Conservation (phyloP, 1,284 basidiomycete genomes). For the Ganoderma sp. region DNA sequence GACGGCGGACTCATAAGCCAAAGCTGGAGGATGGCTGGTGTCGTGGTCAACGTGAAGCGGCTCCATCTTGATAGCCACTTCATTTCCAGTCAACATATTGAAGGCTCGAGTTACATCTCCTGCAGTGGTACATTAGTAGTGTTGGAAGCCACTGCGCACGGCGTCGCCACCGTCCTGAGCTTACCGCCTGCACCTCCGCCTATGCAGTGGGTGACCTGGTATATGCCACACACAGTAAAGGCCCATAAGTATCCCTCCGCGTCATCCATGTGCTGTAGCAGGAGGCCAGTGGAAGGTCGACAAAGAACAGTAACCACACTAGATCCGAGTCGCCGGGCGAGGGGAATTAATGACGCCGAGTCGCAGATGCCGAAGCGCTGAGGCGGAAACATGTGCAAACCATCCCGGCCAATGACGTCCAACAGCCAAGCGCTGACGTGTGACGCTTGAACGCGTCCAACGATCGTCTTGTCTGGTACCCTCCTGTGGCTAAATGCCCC, state of each 20-base stretch:
- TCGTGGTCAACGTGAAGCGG: not conserved
- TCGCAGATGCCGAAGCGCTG: no score
- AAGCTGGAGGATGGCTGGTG: not conserved
- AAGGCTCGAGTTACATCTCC: not conserved
- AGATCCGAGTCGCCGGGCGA: no score
- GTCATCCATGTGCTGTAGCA: not conserved
- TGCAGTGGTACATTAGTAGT: not conserved
- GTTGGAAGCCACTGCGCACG: no score
- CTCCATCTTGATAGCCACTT: not conserved
- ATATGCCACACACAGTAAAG: not conserved
- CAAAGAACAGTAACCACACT: no score
- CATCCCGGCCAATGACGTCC: no score
- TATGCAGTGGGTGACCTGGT: not conserved
- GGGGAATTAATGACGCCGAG: no score
- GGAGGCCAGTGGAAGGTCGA: not conserved
- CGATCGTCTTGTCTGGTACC: not conserved
- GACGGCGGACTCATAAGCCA: not conserved
- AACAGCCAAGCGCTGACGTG: no score
- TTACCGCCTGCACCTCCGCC: not conserved
- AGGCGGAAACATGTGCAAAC: no score
- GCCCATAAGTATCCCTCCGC: not conserved
- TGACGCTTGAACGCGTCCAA: not conserved
- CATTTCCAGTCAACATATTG: not conserved
- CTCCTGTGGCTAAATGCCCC: not conserved
- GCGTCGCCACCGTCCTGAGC: no score